These are phyloP conservation scores for Diaporthe citri DNA, from an alignment of 2,329 filamentous ascomycete genomes.

Conservation along the genomic window DNA sequence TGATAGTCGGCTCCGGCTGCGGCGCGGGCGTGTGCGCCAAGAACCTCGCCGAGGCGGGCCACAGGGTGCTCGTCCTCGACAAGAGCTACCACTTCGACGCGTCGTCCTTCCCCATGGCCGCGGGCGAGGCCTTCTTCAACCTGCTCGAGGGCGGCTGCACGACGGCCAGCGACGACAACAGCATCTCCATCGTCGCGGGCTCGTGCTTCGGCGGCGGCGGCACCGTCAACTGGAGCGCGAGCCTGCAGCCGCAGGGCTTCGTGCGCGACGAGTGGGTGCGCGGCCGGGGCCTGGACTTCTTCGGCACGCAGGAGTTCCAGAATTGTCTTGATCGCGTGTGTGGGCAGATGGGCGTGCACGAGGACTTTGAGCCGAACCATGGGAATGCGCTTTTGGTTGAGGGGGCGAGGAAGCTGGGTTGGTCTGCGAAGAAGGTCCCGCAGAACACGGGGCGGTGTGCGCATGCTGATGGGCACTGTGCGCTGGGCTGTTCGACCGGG, in stretches of 20 bases:
- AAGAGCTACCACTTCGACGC: constrained; percentile 82
- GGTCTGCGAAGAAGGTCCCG: constrained; percentile 74
- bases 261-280: constrained; percentile 84
- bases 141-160: constrained; percentile 77
- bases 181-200: constrained; percentile 74
- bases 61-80: constrained; percentile 81
- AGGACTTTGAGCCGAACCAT: constrained; percentile 77
- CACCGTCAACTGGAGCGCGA: constrained; percentile 83
- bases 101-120: constrained; percentile 78
- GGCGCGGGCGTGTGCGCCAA: constrained; percentile 42
- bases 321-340: constrained; percentile 81
- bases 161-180: constrained; percentile 65
- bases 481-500: constrained; percentile 70
- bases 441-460: constrained; percentile 80
- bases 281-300: constrained; percentile 74
- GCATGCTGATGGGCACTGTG: constrained; percentile 77
- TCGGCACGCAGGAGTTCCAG: constrained; percentile 79
- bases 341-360: constrained; percentile 80
- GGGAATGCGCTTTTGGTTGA: constrained; percentile 77
- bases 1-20: constrained; percentile 41
- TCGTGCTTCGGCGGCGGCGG: constrained; percentile 85
- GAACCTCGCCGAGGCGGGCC: constrained; percentile 41
- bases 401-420: constrained; percentile 79
- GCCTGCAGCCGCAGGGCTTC: constrained; percentile 74
- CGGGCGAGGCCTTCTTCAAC: constrained; percentile 69